Conservation (phyloP, 2,329 filamentous ascomycete genomes). For the Pseudopithomyces chartarum region DNA sequence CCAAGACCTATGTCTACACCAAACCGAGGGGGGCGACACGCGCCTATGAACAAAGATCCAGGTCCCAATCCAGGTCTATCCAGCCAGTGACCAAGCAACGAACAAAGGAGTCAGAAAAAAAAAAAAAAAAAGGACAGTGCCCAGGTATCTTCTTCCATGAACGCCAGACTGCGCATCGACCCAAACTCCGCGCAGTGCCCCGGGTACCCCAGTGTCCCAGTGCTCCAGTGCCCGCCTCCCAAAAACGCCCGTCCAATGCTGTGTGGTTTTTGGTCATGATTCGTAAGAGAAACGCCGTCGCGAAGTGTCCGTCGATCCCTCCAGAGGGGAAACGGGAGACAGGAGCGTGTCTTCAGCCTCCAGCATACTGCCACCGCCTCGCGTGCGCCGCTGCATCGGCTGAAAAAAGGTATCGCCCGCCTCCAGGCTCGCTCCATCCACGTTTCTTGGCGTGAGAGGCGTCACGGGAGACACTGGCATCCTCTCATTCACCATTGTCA, state of each 20-base stretch:
- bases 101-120: too few relatives aligned
- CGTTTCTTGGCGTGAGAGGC: conserved; percentile 31
- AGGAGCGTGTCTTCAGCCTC: conserved; percentile 35
- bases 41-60: too few relatives aligned
- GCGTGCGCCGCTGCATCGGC: conserved; percentile 27
- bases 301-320: conserved; percentile 32
- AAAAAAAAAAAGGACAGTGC: not conserved
- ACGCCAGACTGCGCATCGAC: not conserved
- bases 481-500: conserved; percentile 34
- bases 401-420: conserved; percentile 38
- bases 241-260: conserved; percentile 11
- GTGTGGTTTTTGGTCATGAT: conserved; percentile 28
- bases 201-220: not conserved
- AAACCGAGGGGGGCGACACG: too few relatives aligned
- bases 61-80: not conserved
- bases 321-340: conserved; percentile 43
- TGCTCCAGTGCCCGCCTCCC: not conserved
- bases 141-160: not conserved
- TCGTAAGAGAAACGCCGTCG: conserved; percentile 47
- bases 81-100: not conserved
- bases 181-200: not conserved
- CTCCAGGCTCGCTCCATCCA: conserved; percentile 38
- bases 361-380: conserved; percentile 23
- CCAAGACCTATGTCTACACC: too few relatives aligned
- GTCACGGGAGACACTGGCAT: conserved; percentile 36